Evolutionary conservation across 106 monocot species (phyloP).

Genomic region (Phalaenopsis aphrodite): DNA sequence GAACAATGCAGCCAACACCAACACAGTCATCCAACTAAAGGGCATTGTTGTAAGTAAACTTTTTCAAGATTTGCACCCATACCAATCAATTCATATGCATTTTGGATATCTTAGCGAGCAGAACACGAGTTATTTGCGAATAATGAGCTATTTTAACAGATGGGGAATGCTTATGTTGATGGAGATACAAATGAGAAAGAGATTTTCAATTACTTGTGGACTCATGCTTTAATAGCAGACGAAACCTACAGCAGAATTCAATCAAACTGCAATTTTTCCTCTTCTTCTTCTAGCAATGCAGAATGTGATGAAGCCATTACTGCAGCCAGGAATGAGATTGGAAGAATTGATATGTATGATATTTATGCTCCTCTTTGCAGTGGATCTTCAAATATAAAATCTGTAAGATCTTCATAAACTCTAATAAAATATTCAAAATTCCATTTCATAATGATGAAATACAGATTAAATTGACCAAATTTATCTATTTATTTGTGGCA

Average conservation of each 20-base stretch:
- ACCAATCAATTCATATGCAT: too few relatives aligned
- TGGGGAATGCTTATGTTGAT: conserved; percentile 17
- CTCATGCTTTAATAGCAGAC: conserved; percentile 20
- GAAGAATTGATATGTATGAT: conserved; percentile 13
- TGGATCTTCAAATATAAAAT: not conserved
- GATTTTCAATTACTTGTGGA: conserved; percentile 10
- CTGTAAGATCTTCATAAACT: not conserved
- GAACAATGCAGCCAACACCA: conserved; percentile 13
- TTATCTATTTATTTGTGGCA: not conserved
- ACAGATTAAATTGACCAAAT: not conserved
- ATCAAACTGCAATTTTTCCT: conserved; percentile 9
- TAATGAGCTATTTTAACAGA: not conserved
- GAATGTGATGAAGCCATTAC: not conserved
- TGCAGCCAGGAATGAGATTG: not conserved
- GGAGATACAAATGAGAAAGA: not conserved
- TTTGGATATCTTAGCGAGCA: too few relatives aligned
- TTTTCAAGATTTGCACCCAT: too few relatives aligned
- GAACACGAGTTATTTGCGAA: too few relatives aligned
- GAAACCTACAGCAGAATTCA: not conserved
- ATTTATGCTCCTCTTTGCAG: conserved; percentile 20
- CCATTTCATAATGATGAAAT: not conserved
- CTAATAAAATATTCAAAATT: not conserved
- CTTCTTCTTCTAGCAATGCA: not conserved
- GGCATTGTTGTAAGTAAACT: conserved; percentile 26
- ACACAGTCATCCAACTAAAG: conserved; percentile 23